Conservation (phyloP, 768 basidiomycete genomes). For the Cyathus striatus region DNA sequence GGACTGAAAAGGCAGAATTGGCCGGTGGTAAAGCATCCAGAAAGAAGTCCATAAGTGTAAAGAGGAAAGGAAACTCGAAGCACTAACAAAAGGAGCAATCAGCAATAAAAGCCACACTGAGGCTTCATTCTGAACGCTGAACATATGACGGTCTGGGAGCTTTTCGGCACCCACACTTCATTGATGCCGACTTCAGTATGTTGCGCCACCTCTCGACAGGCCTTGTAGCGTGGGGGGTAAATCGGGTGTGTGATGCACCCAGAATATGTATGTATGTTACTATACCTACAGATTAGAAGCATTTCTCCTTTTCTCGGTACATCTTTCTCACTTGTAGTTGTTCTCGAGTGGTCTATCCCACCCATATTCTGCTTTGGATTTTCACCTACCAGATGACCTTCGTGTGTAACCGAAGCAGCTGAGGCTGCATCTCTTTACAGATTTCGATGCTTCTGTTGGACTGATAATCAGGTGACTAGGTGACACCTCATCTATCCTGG, state of each 20-base stretch:
- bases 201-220: not conserved
- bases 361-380: not conserved
- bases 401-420: not conserved
- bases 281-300: not conserved
- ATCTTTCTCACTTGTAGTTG: not conserved
- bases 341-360: not conserved
- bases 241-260: not conserved
- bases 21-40: constrained; percentile 61
- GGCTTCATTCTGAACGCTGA: not conserved
- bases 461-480: too few relatives aligned
- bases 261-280: not conserved
- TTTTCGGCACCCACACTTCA: constrained; percentile 1
- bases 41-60: constrained; percentile 22
- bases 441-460: too few relatives aligned
- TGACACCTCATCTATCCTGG: not conserved
- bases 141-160: not conserved
- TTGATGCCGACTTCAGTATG: not conserved
- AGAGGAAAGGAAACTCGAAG: constrained; percentile 14
- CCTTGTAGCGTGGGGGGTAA: not conserved
- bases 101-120: not conserved
- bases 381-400: not conserved
- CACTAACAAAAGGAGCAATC: constrained; percentile 9
- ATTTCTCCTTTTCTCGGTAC: not conserved
- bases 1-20: constrained; percentile 66
- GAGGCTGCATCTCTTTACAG: too few relatives aligned